Base-by-base conservation (phyloP, 2,329 filamentous ascomycete genomes). In the Talaromyces sp. region DNA sequence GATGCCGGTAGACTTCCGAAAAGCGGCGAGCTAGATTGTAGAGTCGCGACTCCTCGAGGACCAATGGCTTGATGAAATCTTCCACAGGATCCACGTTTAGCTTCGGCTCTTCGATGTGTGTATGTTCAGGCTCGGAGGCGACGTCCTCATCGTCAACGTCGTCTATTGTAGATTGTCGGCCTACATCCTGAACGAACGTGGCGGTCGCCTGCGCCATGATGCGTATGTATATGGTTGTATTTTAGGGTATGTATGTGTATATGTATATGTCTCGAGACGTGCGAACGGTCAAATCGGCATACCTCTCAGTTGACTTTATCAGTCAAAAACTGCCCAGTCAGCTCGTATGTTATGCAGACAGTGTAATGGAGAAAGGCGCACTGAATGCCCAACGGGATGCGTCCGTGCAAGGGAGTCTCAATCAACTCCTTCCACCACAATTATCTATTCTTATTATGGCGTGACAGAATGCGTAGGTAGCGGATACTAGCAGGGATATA, bases 11-110 rank as follows among this genome's bases (percentile, higher is more conserved):
- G 47, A 80, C 76, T 59, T 72, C 72, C 45, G 79, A 81, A 68
- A 82, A 82, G 57, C 79, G 77, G 66, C 78, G 79, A 48, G 80
- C 80, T 47, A 82, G 71, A 66, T 75, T 73, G 70, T 82, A 81
- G n/a, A 82, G 72, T 22, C 73, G 72, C 33, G 72, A 74, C 67
- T 82, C 80, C 56, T 80, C 75, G 47, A 80, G 71, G 24, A 68
- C 70, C 16, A 82, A 69, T 10, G 80, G 80, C 27, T 74, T 72
- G 31, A 82, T 64, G 61, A 81, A 82, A 7, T 74, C 72, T 62
- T 81, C 76, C 27, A 82, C 69, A 52, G 70, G 72, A 22, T 75
- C 72, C 60, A 78, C 72, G 50, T 75, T 69, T 63, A 72, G 72
- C 35, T 73, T 66, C 39, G 71, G 68, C 68, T 75, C 74, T 48